phyloP scores from a whole-genome alignment of 1,139 yeast genomes.

The Magnusiomyces magnusii region DNA sequence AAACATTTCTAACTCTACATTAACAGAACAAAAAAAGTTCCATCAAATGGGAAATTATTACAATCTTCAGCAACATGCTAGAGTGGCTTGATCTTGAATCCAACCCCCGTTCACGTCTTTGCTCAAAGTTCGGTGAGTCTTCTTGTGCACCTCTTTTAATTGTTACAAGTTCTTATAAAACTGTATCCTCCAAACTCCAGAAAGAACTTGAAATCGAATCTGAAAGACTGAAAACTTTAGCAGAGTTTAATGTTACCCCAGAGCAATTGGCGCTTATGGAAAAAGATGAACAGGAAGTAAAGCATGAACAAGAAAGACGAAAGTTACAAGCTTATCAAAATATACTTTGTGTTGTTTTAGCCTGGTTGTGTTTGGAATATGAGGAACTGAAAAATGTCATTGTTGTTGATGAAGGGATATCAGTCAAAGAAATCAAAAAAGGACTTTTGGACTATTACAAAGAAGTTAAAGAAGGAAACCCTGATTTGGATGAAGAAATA shows the following conservation, averaged over 20 bases:
- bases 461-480: neutral
- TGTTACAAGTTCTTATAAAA: neutral
- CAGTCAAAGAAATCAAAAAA: neutral
- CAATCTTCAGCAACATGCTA: slow-evolving; percentile 25
- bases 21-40: slow-evolving; percentile 1
- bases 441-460: neutral
- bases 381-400: neutral
- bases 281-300: slow-evolving; percentile 1
- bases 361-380: slow-evolving; percentile 1
- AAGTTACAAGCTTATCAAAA: neutral
- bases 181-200: neutral
- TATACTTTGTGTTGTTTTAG: neutral
- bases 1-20: neutral
- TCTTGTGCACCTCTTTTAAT: slow-evolving; percentile 15
- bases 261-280: neutral
- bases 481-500: neutral
- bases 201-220: neutral
- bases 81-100: slow-evolving; percentile 30
- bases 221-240: neutral
- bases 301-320: neutral
- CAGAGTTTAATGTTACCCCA: neutral
- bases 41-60: slow-evolving; percentile 17
- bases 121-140: slow-evolving; percentile 27
- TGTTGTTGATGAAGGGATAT: neutral
- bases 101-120: slow-evolving; percentile 24